Base-by-base conservation (phyloP, 495 filamentous ascomycete species). In the Neurospora discreta region DNA sequence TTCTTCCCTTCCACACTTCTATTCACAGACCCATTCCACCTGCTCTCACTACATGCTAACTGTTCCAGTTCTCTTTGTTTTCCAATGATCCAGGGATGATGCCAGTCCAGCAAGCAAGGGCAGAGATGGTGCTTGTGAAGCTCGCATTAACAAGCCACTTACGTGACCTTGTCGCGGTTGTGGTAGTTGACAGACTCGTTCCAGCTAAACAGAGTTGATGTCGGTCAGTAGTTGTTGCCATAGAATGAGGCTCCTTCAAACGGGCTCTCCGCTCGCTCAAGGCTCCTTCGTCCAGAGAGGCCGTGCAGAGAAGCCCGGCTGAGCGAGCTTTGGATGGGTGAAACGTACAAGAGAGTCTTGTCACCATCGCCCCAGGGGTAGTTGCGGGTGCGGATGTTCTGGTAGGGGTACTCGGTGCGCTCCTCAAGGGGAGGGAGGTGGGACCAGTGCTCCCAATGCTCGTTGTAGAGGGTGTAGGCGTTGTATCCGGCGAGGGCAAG, bases 361-460 rank as follows among this genome's bases (percentile, higher is more conserved):
- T 98, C 94, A 80, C 94, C 94, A 80, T 97, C 87, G 68, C 94
- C 93, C 91, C 91, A 98, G 75, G 88, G 87, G 88, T 84, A 98
- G 86, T 95, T 95, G 87, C 93, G 95, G 75, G 86, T 85, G 78
- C 94, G 89, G 79, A 97, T 89, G 86, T 98, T 98, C 89, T 93
- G 91, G 87, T 94, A 98, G 71, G 92, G 87, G 85, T 97, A 98
- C 85, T 97, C 90, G 75, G 85, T 78, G 78, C 92, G 89, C 82
- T 98, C 95, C 86, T 96, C 92, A 43, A 95, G 87, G 71, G 95
- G 90, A 69, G 91, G 87, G 85, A 92, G 84, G 85, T 98, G 94
- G 7, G 81, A 81, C 92, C 90, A 93, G 85, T 98, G 94, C 84
- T 95, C 92, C 94, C 93, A 97, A 83, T 98, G 94, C 88, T 96